These are phyloP conservation scores for Kwoniella sp. DNA, from an alignment of 768 basidiomycete species.

Conservation along the genomic window DNA sequence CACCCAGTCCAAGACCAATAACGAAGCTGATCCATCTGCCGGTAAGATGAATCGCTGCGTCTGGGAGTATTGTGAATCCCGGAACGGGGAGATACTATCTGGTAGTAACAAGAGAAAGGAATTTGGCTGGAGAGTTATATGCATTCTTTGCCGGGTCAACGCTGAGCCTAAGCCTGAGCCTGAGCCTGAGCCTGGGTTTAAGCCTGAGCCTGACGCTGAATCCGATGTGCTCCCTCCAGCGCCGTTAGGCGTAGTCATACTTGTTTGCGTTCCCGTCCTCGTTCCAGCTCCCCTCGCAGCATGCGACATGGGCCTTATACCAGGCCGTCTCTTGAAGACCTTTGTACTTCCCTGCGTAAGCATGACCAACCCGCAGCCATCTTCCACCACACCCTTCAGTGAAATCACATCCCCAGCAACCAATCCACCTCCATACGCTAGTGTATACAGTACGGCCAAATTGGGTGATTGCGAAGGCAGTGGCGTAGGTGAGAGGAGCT, in stretches of 20 bases:
- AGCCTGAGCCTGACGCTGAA: neutral
- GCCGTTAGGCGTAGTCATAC: no score
- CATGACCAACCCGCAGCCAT: slow-evolving; percentile 66
- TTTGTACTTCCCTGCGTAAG: slow-evolving; percentile 91
- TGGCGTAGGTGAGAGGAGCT: slow-evolving; percentile 72
- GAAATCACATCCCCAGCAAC: slow-evolving; percentile 78
- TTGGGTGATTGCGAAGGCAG: slow-evolving; percentile 57
- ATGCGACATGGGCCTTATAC: slow-evolving; percentile 54
- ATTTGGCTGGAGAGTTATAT: slow-evolving; percentile 61
- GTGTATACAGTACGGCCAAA: slow-evolving; percentile 72
- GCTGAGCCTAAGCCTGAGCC: neutral
- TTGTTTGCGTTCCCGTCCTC: no score
- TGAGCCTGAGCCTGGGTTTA: slow-evolving; percentile 10
- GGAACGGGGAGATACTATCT: slow-evolving; percentile 91
- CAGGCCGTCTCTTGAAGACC: slow-evolving; percentile 79
- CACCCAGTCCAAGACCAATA: slow-evolving; percentile 84
- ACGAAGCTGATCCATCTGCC: slow-evolving; percentile 60
- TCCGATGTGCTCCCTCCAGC: no score
- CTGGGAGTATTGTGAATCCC: slow-evolving; percentile 77
- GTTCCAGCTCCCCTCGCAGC: no score
- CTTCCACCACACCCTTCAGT: slow-evolving; percentile 65
- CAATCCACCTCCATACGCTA: slow-evolving; percentile 89
- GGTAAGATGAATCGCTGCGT: slow-evolving; percentile 74
- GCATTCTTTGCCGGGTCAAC: slow-evolving; percentile 67
- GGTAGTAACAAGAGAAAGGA: slow-evolving; percentile 78